Evolutionary conservation across 768 basidiomycete genomes (phyloP).

Genomic region (Pleurotus giganteus): DNA sequence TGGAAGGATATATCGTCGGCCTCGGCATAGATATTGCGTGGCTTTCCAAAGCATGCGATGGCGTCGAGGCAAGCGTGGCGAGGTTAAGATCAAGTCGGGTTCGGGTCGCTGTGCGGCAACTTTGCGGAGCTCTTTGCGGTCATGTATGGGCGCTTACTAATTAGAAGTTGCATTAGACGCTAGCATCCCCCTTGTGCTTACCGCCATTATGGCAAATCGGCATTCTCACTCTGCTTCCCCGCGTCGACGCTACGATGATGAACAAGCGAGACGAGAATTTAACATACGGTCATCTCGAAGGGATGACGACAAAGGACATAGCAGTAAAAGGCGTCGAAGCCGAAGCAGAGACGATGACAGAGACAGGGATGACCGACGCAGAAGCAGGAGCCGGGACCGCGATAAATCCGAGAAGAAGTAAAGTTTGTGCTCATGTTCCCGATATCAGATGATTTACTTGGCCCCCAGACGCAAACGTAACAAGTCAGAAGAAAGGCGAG

Average conservation of each 20-base stretch:
- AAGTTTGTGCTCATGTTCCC: constrained; percentile 15
- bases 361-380: constrained; percentile 20
- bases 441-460: constrained; percentile 8
- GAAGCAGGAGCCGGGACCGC: constrained; percentile 36
- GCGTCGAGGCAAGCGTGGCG: not conserved
- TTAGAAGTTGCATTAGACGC: no score
- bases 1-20: not conserved
- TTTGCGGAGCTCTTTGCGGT: no score
- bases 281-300: constrained; percentile 28
- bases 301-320: constrained; percentile 28
- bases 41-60: not conserved
- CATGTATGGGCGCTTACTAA: not conserved
- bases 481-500: constrained; percentile 82
- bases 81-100: not conserved
- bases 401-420: constrained; percentile 49
- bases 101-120: no score
- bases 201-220: not conserved
- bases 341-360: constrained; percentile 26
- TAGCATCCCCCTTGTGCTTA: not conserved
- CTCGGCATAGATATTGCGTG: not conserved
- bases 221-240: constrained; percentile 46
- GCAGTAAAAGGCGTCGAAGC: constrained; percentile 27
- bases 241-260: constrained; percentile 35
- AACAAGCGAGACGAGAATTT: constrained; percentile 32
- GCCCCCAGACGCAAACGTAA: constrained; percentile 73